Evolutionary conservation across 495 filamentous ascomycete species (phyloP), one percentile per base, ranked within the genome.

Genomic region (Rostrohypoxylon terebratum): DNA sequence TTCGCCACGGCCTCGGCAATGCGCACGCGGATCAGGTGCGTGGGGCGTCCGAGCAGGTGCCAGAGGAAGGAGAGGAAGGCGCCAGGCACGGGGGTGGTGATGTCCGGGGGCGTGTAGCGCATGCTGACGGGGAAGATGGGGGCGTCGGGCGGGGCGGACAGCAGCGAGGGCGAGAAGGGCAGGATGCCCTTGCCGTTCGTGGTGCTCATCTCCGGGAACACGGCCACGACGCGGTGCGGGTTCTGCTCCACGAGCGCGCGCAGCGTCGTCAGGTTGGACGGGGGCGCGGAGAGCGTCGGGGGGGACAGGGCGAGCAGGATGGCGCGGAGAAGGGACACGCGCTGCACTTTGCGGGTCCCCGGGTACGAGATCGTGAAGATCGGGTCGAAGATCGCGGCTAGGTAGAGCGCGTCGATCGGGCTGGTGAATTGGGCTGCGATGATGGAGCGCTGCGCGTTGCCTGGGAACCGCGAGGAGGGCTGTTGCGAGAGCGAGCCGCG

Each of bases 381-480:
- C 18, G 94, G 94, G 79, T 97, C 93, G 82, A 98, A 99, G 74
- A 99, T 93, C 33, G 94, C 94, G 50, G 95, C 93, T n/a, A 99
- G 89, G 79, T 98, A 98, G 36, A 99, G 82, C 4, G 93, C 91
- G 78, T 99, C 96, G 76, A 99, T 88, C 1, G 96, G 96, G 0
- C 92, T 95, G 31, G 94, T 98, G 77, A 92, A 94, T 54, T 93
- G 94, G 53, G 91, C 92, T 45, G 94, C 94, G 73, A 99, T 96
- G 63, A 99, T 83, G 31, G 89, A 89, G 51, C 76, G 78, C 4
- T 33, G 7, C 2, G 89, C 86, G 5, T 90, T 88, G 59, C 89
- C 87, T 0, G 96, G 96, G 1, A 98, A 87, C 14, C 92, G 87
- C 1, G 81, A 86, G 38, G 86, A 79, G 61, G 91, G 84, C 77